Evolutionary conservation across 345 rosid species (phyloP), one percentile per base, ranked within the genome.

Genomic region (Psidium guajava): DNA sequence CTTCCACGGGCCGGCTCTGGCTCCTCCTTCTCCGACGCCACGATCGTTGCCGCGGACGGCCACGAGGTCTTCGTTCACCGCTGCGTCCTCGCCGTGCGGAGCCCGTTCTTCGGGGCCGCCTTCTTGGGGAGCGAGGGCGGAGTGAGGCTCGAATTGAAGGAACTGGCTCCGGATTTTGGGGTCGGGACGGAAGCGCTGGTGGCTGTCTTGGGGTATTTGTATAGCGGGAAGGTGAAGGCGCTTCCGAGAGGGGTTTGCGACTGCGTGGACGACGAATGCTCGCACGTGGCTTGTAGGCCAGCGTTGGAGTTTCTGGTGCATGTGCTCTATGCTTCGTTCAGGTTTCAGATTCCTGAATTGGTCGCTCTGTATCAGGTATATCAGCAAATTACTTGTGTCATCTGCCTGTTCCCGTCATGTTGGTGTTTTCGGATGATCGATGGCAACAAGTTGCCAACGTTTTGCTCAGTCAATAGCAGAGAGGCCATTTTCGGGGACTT

Each of bases 281-380:
- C 89, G 77, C 99, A 96, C 88, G 86, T 90, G 88, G 94, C 92
- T 59, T 96, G 98, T 73, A 85, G 96, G 16, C 96, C 99, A 3
- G 93, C 91, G 0, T 86, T 95, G 25, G 95, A 93, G 85, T 93
- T 93, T 87, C 84, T 91, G 92, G 89, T 92, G 74, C 95, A 96
- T 89, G 88, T 94, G 82, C 93, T 96, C 53, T 95, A 94, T 61
- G 91, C 90, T 28, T 91, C 99, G 87, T 95, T 85, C 86, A 86
- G 86, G 44, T 96, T 96, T 86, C 93, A 91, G 84, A 89, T 95
- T 84, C 86, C 92, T 9, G 96, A 96, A 49, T 75, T 94, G 87
- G 90, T 89, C 54, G 91, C 92, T 83, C 86, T 94, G n/a, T 96
- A 92, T 88, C 80, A 69, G 80, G 80, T 69, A 69, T 36, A 20